Conservation (phyloP, 805 yeast species). For the Barnettozyma botsteinii region DNA sequence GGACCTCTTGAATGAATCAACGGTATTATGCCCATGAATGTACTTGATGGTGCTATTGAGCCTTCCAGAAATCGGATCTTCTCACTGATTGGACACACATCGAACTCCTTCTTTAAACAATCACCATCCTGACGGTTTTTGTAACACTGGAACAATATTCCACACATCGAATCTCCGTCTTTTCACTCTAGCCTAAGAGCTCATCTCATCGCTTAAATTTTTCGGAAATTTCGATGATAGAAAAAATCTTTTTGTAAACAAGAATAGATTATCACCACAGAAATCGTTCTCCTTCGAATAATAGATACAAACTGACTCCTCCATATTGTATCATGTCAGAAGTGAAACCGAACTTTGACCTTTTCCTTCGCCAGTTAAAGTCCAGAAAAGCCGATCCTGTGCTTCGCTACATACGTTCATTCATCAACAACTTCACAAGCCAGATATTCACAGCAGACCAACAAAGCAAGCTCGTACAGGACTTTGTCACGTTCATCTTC, state of each 20-base stretch:
- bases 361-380: slow-evolving; percentile 65
- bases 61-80: neutral
- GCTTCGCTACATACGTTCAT: slow-evolving; percentile 79
- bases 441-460: slow-evolving; percentile 45
- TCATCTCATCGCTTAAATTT: neutral
- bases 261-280: too few relatives aligned
- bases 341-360: slow-evolving; percentile 69
- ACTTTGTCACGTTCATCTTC: slow-evolving; percentile 69
- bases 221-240: neutral
- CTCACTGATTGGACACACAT: neutral
- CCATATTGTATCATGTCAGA: too few relatives aligned
- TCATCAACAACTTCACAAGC: slow-evolving; percentile 59
- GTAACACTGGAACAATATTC: slow-evolving; percentile 40
- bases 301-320: too few relatives aligned
- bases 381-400: slow-evolving; percentile 81
- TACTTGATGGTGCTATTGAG: neutral
- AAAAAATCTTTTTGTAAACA: neutral
- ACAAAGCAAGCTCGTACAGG: slow-evolving; percentile 68
- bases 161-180: slow-evolving; percentile 39
- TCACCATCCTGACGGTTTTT: neutral
- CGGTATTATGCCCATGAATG: slow-evolving; percentile 1
- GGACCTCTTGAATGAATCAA: slow-evolving; percentile 52
- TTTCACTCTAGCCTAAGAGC: neutral
- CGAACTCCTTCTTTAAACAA: neutral
- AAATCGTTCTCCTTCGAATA: too few relatives aligned